Percentiles rank a stretch among this genome's conserved stretches.
Conservation (phyloP, 2,329 filamentous ascomycete species). For the Aspergillus ochraceus region DNA sequence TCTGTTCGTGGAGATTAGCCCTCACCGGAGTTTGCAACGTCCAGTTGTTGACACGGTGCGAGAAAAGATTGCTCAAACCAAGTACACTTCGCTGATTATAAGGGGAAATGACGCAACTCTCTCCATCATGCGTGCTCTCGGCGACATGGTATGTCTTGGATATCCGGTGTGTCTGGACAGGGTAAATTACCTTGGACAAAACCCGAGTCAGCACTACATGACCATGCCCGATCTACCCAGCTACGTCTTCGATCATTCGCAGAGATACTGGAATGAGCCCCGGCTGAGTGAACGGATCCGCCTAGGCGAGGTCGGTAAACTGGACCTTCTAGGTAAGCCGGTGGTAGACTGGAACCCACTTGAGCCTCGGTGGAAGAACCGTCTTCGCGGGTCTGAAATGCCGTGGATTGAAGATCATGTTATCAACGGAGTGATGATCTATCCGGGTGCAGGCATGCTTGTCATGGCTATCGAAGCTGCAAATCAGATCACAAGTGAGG, state of each 20-base stretch:
- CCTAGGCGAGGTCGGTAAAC: neutral
- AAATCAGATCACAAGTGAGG: neutral
- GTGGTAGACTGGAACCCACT: neutral
- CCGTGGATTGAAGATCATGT: neutral
- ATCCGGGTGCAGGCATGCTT: neutral
- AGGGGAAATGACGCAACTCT: neutral
- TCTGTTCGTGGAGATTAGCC: neutral
- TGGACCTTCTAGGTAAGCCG: neutral
- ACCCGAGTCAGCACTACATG: neutral
- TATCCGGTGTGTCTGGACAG: neutral
- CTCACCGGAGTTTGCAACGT: neutral
- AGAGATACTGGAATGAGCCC: neutral
- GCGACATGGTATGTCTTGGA: neutral
- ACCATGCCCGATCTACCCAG: neutral
- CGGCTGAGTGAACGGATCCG: neutral
- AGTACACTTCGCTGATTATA: too few species aligned
- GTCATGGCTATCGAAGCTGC: neutral
- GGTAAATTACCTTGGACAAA: too few species aligned
- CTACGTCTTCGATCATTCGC: neutral
- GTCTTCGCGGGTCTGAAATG: neutral
- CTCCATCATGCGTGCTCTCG: neutral
- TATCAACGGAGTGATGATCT: neutral
- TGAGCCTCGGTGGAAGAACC: neutral
- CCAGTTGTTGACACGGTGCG: neutral
- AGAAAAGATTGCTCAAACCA: neutral